Conservation (phyloP, 2,329 filamentous ascomycete genomes). For the Chaetomiaceae sp. region DNA sequence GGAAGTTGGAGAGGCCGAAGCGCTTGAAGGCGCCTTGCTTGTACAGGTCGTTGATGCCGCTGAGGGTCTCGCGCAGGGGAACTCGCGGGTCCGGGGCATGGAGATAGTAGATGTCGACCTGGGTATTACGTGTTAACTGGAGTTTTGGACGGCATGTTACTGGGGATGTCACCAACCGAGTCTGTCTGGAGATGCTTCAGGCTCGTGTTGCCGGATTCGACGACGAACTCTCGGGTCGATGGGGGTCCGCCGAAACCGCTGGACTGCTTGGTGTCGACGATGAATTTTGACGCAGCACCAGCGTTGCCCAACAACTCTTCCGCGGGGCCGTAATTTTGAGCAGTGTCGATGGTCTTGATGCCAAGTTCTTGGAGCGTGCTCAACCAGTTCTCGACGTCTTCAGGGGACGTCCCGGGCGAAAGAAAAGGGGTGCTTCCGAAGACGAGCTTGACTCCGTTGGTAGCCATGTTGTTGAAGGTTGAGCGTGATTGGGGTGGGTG, state of each 20-base stretch:
- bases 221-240: slow-evolving; percentile 1
- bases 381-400: neutral
- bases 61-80: slow-evolving; percentile 36
- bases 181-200: slow-evolving; percentile 5
- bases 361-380: neutral
- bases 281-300: slow-evolving; percentile 5
- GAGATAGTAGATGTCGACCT: slow-evolving; percentile 37
- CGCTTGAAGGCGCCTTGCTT: slow-evolving; percentile 35
- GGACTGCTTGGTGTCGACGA: slow-evolving; percentile 9
- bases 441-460: slow-evolving; percentile 1
- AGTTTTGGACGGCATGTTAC: neutral
- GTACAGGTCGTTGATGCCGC: slow-evolving; percentile 34
- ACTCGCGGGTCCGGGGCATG: slow-evolving; percentile 38
- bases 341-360: slow-evolving; percentile 1
- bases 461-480: neutral
- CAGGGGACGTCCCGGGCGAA: neutral
- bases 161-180: neutral
- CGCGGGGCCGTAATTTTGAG: neutral
- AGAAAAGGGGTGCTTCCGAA: neutral
- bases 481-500: neutral
- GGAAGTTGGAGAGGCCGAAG: slow-evolving; percentile 39
- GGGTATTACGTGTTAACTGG: neutral
- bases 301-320: slow-evolving; percentile 4
- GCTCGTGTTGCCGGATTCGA: slow-evolving; percentile 2
- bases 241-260: neutral